phyloP scores from a whole-genome alignment of 2,329 filamentous ascomycete species.

The Monosporascus sp. region DNA sequence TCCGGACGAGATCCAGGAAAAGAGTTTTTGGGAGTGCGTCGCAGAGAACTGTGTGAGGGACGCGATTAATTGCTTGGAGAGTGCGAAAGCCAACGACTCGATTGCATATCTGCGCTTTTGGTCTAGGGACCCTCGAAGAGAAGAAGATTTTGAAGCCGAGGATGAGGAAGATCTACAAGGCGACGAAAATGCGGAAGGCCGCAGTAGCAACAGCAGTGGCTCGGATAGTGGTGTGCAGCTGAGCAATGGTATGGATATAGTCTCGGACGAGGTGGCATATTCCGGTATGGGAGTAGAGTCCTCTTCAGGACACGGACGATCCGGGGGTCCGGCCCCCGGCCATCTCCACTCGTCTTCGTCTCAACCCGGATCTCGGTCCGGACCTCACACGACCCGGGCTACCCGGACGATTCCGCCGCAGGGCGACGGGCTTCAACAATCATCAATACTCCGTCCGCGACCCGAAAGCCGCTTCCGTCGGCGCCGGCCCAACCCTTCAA shows the following conservation, averaged over 20 bases:
- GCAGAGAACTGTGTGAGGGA: constrained; percentile 70
- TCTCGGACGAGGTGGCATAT: constrained; percentile 22
- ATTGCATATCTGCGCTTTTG: constrained; percentile 85
- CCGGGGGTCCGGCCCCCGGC: constrained; percentile 24
- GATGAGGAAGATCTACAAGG: constrained; percentile 38
- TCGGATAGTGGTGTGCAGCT: constrained; percentile 41
- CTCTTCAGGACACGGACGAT: constrained; percentile 20
- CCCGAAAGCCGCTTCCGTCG: constrained; percentile 10
- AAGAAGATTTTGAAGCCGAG: constrained; percentile 42
- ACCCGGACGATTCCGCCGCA: constrained; percentile 22
- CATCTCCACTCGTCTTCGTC: neutral
- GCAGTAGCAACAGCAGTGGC: constrained; percentile 31
- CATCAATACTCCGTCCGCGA: constrained; percentile 1
- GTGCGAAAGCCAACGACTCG: constrained; percentile 84
- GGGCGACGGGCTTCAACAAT: constrained; percentile 5
- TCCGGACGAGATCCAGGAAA: constrained; percentile 63
- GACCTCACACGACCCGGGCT: constrained; percentile 2
- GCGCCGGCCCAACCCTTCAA: constrained; percentile 32
- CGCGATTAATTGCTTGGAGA: constrained; percentile 73
- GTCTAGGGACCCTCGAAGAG: constrained; percentile 67
- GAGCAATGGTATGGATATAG: constrained; percentile 36
- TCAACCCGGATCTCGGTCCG: neutral
- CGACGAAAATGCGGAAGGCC: constrained; percentile 36
- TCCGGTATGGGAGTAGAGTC: constrained; percentile 32
- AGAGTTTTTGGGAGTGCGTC: constrained; percentile 85